Evolutionary conservation across 305 asterid species (phyloP).

Genomic region (Solanum hybrid): DNA sequence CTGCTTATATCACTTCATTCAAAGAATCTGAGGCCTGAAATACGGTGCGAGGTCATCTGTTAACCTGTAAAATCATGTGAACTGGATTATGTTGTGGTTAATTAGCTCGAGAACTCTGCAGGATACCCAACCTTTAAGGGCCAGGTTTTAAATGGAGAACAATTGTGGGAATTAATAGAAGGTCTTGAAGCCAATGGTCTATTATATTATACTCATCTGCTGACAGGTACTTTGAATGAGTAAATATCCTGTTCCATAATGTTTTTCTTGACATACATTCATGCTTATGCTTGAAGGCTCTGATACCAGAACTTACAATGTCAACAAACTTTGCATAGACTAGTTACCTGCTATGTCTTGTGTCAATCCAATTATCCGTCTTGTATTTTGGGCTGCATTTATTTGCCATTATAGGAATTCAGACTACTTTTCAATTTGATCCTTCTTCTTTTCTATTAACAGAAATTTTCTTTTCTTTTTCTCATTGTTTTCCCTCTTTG

Average conservation of each 20-base stretch:
- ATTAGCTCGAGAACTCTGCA: slow-evolving; percentile 25
- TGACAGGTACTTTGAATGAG: slow-evolving; percentile 53
- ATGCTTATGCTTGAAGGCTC: neutral
- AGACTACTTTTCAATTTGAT: neutral
- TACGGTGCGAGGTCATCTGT: slow-evolving; percentile 32
- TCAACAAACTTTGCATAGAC: neutral
- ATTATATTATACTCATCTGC: slow-evolving; percentile 81
- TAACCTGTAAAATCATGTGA: slow-evolving; percentile 14
- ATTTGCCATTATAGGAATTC: neutral
- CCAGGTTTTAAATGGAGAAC: slow-evolving; percentile 89
- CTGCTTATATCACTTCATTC: slow-evolving; percentile 42
- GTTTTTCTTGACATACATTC: neutral
- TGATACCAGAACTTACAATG: neutral
- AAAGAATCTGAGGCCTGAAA: slow-evolving; percentile 29
- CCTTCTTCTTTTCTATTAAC: neutral
- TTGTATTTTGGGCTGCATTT: neutral
- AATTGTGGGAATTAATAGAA: slow-evolving; percentile 80
- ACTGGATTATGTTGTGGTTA: slow-evolving; percentile 8
- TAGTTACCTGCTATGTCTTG: neutral
- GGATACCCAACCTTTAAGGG: slow-evolving; percentile 97
- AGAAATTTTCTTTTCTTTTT: neutral
- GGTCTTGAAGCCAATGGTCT: slow-evolving; percentile 89
- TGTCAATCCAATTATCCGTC: neutral
- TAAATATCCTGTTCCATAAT: neutral
- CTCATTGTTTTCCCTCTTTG: neutral